Percentiles rank a stretch among this genome's conserved stretches.
phyloP scores from a whole-genome alignment of 2,329 filamentous ascomycete species.

The Salinomyces thailandicus region DNA sequence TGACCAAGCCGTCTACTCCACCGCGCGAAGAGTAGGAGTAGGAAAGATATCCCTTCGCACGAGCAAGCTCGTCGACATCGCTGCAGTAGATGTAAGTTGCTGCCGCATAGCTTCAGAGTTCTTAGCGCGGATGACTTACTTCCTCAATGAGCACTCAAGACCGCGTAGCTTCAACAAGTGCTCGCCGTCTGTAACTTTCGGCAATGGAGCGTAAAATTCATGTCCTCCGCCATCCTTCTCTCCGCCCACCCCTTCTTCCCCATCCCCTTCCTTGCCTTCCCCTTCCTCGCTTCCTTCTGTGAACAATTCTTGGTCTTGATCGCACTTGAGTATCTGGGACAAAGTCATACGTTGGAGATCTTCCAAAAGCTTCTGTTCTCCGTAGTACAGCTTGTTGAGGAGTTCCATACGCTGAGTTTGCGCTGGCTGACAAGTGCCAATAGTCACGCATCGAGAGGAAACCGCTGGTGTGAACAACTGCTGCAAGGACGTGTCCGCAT shows the following conservation, averaged over 20 bases:
- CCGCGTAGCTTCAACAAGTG: too few relatives aligned
- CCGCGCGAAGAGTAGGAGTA: background rate
- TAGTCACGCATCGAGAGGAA: conserved; percentile 1
- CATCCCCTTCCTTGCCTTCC: background rate
- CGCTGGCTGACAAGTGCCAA: background rate
- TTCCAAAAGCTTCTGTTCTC: background rate
- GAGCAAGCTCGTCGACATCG: background rate
- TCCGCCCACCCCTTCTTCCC: too few relatives aligned
- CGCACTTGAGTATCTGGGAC: background rate
- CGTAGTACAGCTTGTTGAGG: conserved; percentile 3
- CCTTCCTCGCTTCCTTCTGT: background rate
- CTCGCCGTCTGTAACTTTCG: background rate
- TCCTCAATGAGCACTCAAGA: too few relatives aligned
- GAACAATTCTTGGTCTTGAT: background rate
- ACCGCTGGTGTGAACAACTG: conserved; percentile 1
- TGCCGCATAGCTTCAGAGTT: too few relatives aligned
- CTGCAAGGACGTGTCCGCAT: background rate
- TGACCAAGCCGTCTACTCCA: background rate
- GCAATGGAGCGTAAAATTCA: too few relatives aligned
- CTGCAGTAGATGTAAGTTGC: too few relatives aligned
- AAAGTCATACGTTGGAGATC: background rate
- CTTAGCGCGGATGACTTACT: too few relatives aligned
- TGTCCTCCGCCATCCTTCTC: too few relatives aligned
- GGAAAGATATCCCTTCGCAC: background rate
- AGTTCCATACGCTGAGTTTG: background rate